A percentile compares a stretch with the other conserved stretches of the same genome.
Evolutionary conservation across 2,329 filamentous ascomycete genomes (phyloP).

Genomic region (Colletotrichum scovillei): DNA sequence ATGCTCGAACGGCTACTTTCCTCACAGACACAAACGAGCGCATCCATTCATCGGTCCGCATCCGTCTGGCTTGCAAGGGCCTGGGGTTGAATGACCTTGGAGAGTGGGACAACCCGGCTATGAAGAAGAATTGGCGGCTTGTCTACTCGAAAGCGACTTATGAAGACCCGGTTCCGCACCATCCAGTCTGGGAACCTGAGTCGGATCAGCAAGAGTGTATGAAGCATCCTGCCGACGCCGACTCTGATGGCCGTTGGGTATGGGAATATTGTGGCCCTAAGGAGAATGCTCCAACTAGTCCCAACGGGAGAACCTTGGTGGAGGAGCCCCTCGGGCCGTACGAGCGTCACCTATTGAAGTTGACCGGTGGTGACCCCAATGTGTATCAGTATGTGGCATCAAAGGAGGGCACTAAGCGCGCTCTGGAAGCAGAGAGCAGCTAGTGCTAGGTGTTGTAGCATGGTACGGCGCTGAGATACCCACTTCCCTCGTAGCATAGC

Average conservation of each 20-base stretch:
- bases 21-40: slow-evolving; percentile 66
- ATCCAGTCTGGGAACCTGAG: slow-evolving; percentile 46
- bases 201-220: slow-evolving; percentile 38
- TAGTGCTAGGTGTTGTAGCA: not conserved
- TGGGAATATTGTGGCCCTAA: slow-evolving; percentile 65
- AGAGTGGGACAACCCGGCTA: slow-evolving; percentile 58
- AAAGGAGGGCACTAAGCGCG: not conserved
- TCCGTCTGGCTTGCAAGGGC: slow-evolving; percentile 63
- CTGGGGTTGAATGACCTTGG: slow-evolving; percentile 60
- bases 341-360: slow-evolving; percentile 59
- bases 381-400: slow-evolving; percentile 41
- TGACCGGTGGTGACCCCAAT: slow-evolving; percentile 57
- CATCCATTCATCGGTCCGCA: slow-evolving; percentile 64
- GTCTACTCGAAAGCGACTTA: slow-evolving; percentile 46
- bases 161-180: slow-evolving; percentile 48
- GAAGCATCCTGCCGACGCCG: slow-evolving; percentile 39
- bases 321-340: slow-evolving; percentile 66
- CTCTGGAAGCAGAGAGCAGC: not conserved
- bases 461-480: not conserved
- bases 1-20: slow-evolving; percentile 48
- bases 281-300: slow-evolving; percentile 51
- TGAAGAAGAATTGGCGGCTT: slow-evolving; percentile 57
- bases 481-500: not conserved
- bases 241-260: slow-evolving; percentile 55
- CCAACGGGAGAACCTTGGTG: slow-evolving; percentile 55